A percentile compares a stretch with the other conserved stretches of the same genome.
Evolutionary conservation across 2,329 filamentous ascomycete species (phyloP).

Genomic region (Beauveria scarabaeidicola): DNA sequence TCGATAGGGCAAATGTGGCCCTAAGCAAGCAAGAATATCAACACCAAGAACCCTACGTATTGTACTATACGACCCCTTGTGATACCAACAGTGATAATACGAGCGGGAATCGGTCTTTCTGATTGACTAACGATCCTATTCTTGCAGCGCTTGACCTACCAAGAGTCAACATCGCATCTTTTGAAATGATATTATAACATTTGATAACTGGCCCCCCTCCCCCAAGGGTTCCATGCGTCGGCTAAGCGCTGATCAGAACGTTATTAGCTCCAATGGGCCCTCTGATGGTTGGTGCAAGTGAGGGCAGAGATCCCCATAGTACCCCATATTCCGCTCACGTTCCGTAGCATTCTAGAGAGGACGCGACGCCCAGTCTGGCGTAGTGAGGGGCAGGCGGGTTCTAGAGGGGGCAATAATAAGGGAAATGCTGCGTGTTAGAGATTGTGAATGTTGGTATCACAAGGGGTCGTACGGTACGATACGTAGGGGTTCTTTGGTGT

Average conservation of each 20-base stretch:
- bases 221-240: not conserved
- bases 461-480: too few species aligned
- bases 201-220: too few species aligned
- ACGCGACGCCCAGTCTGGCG: not conserved
- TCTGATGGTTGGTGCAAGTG: not conserved
- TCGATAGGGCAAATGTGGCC: too few species aligned
- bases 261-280: not conserved
- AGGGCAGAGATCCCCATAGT: not conserved
- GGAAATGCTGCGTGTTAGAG: not conserved
- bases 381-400: not conserved
- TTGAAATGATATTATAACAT: too few species aligned
- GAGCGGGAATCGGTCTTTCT: not conserved
- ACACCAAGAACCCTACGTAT: too few species aligned
- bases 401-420: not conserved
- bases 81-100: too few species aligned
- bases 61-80: too few species aligned
- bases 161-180: not conserved
- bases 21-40: too few species aligned
- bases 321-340: not conserved
- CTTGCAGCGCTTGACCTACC: not conserved
- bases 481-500: too few species aligned
- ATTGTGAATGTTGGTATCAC: too few species aligned
- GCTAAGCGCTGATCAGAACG: not conserved
- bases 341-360: not conserved
- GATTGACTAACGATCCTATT: not conserved